Evolutionary conservation across 352 stramenopile species (phyloP), one percentile per base, ranked within the genome.

Genomic region (Thraustochytrium striatum): DNA sequence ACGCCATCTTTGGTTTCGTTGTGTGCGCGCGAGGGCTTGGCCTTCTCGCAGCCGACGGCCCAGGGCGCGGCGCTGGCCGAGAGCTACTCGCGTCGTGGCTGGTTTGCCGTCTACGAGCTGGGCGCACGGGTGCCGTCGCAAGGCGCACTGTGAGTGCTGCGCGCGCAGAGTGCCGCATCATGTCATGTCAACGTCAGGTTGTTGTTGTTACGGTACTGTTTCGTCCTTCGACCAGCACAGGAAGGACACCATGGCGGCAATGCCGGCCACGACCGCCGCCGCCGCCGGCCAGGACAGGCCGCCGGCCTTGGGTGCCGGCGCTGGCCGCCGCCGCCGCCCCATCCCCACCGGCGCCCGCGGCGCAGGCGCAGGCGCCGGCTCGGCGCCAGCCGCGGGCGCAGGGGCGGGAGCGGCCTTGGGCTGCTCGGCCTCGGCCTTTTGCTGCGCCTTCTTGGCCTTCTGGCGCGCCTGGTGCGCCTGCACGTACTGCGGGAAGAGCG

Each of bases 401-500:
- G 16, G 41, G 32, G 39, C 65, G 13, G 19, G 33, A 9, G 43
- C 65, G 16, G 30, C 50, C 11, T 30, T 7, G 8, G 41, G 3
- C 36, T 75, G 58, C 5, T 33, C 30, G 7, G 65, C 21, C 30
- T 44, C 41, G 0, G 43, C 50, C 32, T 75, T 58, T 53, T 44
- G 44, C 69, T 39, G n/a, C n/a, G n/a, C n/a, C n/a, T 78, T 83
- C 44, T 87, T 79, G 35, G 89, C 85, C 33, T 86, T 84, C 32
- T 88, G 83, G 21, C 85, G 85, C 55, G 88, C 68, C 44, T 87
- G 82, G 57, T 94, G 86, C 52, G 94, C 81, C 55, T 88, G 87
- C 39, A 95, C 89, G 16, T 95, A 86, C 30, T 97, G 88, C 0
- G 92, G 91, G 62, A 97, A 97, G 5, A 96, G 81, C 82, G 91